phyloP scores from a whole-genome alignment of 768 basidiomycete genomes.

The Amanita phalloides region DNA sequence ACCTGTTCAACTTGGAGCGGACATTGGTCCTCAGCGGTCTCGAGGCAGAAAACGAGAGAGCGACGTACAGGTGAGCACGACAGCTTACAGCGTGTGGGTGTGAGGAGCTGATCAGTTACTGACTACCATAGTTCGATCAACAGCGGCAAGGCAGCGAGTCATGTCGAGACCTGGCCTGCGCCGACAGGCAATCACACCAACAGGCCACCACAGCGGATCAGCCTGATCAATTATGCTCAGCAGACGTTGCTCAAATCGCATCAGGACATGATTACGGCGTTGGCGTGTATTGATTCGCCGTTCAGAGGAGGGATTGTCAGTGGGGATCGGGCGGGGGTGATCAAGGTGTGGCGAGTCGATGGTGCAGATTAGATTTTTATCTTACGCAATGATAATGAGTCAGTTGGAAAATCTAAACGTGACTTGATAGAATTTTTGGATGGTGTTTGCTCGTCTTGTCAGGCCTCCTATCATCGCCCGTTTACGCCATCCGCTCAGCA shows the following conservation, averaged over 20 bases:
- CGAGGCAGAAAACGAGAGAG: constrained; percentile 66
- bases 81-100: constrained; percentile 5
- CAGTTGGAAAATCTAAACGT: constrained; percentile 16
- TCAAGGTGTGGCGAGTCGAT: constrained; percentile 87
- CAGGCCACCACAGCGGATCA: constrained; percentile 66
- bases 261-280: constrained; percentile 80
- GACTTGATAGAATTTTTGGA: constrained; percentile 29
- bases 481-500: constrained; percentile 6
- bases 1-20: constrained; percentile 60
- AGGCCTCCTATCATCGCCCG: constrained; percentile 19
- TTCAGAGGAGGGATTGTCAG: constrained; percentile 90
- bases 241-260: constrained; percentile 80
- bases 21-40: constrained; percentile 74
- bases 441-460: constrained; percentile 23
- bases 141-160: constrained; percentile 35
- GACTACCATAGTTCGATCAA: constrained; percentile 20
- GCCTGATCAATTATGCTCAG: constrained; percentile 71
- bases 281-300: constrained; percentile 84
- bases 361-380: constrained; percentile 20
- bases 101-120: background rate
- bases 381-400: background rate
- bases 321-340: constrained; percentile 79
- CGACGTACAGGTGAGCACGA: constrained; percentile 59
- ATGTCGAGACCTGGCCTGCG: constrained; percentile 55
- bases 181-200: constrained; percentile 40